Conservation (phyloP, 2,329 filamentous ascomycete genomes). For the Colletotrichum tofieldiae region DNA sequence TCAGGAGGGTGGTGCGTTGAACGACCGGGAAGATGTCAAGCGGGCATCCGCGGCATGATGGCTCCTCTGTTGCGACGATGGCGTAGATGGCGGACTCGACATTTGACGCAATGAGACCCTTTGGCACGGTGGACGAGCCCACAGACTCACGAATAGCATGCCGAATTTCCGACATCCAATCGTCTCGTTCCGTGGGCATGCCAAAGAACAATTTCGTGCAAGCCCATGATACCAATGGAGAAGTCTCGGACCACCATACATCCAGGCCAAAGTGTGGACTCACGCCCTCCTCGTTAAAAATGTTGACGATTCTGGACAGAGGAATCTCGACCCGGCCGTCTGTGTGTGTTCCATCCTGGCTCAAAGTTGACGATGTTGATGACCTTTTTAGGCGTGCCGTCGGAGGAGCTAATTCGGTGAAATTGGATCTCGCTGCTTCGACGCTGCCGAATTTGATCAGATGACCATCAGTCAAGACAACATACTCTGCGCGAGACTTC, state of each 20-base stretch:
- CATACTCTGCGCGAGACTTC: conserved; percentile 65
- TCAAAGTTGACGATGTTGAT: conserved; percentile 46
- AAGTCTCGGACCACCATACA: conserved; percentile 68
- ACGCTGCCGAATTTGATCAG: conserved; percentile 66
- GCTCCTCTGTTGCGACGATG: conserved; percentile 63
- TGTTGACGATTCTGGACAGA: conserved; percentile 66
- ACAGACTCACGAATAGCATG: conserved; percentile 57
- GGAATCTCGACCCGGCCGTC: conserved; percentile 64
- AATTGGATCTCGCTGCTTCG: conserved; percentile 63
- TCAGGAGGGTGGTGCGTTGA: conserved; percentile 60
- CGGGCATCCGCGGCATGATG: conserved; percentile 50
- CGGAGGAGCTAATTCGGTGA: conserved; percentile 58
- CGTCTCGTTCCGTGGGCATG: conserved; percentile 64
- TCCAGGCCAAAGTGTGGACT: conserved; percentile 68
- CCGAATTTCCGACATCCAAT: conserved; percentile 65
- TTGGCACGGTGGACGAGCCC: conserved; percentile 51
- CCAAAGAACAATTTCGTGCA: conserved; percentile 66
- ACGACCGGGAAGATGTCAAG: conserved; percentile 67
- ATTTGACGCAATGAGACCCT: conserved; percentile 61
- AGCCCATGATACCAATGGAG: conserved; percentile 61
- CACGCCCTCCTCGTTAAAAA: conserved; percentile 66
- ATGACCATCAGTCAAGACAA: conserved; percentile 67
- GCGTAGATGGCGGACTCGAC: conserved; percentile 63
- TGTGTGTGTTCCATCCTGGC: conserved; percentile 51
- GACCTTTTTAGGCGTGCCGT: conserved; percentile 45